A percentile compares a stretch with the other conserved stretches of the same genome.
Conservation (phyloP, 148 eudicot species). For the Camellia sinensis region DNA sequence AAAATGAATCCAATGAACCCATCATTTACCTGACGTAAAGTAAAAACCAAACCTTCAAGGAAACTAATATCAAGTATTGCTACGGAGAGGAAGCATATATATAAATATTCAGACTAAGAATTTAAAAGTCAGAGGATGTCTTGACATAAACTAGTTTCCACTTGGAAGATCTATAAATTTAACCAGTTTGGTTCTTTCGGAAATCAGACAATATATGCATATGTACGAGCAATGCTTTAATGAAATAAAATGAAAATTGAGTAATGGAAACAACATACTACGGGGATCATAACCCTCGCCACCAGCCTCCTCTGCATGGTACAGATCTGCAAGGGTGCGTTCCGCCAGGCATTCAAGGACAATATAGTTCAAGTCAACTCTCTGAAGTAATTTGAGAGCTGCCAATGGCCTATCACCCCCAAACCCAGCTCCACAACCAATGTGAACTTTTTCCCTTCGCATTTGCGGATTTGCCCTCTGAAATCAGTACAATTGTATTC, state of each 20-base stretch:
- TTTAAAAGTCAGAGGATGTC: not conserved
- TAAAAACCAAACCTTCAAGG: not conserved
- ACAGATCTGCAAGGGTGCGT: conserved; percentile 89
- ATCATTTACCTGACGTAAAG: too few relatives aligned
- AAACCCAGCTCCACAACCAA: conserved; percentile 99
- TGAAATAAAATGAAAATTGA: not conserved
- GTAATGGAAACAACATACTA: conserved; percentile 58
- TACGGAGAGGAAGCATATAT: not conserved
- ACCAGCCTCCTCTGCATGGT: conserved; percentile 59
- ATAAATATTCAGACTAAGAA: not conserved
- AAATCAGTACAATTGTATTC: conserved; percentile 14
- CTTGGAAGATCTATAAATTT: not conserved
- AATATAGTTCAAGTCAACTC: conserved; percentile 80
- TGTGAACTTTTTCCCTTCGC: conserved; percentile 69
- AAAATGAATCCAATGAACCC: too few relatives aligned
- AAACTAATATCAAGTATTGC: not conserved
- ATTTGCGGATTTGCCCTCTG: conserved; percentile 64
- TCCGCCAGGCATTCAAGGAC: conserved; percentile 98
- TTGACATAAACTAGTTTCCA: not conserved
- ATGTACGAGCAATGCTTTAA: not conserved
- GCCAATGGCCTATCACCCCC: conserved; percentile 91
- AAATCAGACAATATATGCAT: not conserved
- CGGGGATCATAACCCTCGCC: conserved; percentile 89
- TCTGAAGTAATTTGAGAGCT: conserved; percentile 84
- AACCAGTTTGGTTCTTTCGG: not conserved